Evolutionary conservation across 495 filamentous ascomycete genomes (phyloP).

Genomic region (Hypoxylon subgilvum): DNA sequence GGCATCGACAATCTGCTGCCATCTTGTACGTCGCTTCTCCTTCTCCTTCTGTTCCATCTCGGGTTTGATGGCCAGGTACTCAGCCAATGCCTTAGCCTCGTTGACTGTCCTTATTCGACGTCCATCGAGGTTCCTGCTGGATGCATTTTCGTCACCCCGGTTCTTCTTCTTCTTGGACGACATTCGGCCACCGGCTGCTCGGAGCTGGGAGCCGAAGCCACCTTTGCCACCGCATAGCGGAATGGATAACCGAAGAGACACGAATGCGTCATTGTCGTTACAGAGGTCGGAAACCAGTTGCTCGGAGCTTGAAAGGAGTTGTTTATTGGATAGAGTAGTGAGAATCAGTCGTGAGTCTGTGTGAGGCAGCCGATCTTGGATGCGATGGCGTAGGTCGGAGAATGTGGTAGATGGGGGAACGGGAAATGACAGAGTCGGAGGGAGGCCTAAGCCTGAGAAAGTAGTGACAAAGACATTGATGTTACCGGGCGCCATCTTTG

Average conservation of each 20-base stretch:
- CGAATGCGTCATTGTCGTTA: conserved; percentile 62
- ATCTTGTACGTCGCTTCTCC: conserved; percentile 77
- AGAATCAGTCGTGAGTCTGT: conserved; percentile 67
- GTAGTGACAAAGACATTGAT: conserved; percentile 84
- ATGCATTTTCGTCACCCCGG: conserved; percentile 82
- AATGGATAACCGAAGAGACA: conserved; percentile 78
- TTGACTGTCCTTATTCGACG: conserved; percentile 87
- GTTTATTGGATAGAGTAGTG: conserved; percentile 80
- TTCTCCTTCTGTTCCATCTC: conserved; percentile 95
- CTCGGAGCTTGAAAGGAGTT: conserved; percentile 57
- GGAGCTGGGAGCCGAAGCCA: conserved; percentile 95
- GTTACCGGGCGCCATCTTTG: conserved; percentile 52
- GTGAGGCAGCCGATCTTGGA: conserved; percentile 69
- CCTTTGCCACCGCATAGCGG: conserved; percentile 89
- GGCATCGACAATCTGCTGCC: conserved; percentile 82
- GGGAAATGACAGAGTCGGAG: conserved; percentile 74
- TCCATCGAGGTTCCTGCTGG: conserved; percentile 91
- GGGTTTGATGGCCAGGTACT: conserved; percentile 93
- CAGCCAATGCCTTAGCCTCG: conserved; percentile 91
- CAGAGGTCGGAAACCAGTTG: conserved; percentile 61
- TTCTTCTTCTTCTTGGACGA: conserved; percentile 87
- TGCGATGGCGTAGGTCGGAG: conserved; percentile 65
- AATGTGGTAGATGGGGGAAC: conserved; percentile 70
- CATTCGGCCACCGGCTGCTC: conserved; percentile 97
- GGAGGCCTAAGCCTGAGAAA: conserved; percentile 81